These are phyloP conservation scores for Theobroma cacao DNA, from an alignment of 345 rosid genomes.

Conservation along the genomic window DNA sequence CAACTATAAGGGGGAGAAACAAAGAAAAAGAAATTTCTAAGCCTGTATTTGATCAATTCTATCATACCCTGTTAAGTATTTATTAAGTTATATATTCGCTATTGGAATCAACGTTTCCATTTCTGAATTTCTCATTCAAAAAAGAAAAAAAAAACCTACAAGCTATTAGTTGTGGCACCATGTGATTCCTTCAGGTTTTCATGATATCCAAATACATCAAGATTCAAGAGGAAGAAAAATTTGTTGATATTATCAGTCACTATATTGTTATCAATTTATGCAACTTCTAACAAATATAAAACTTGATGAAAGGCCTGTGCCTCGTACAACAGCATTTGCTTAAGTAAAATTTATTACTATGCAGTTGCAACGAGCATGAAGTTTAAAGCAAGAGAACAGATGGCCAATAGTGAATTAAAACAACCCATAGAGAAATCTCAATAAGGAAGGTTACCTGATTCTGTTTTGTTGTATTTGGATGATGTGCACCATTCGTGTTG, in stretches of 20 bases:
- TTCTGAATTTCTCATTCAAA: not conserved
- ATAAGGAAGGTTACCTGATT: slow-evolving; percentile 36
- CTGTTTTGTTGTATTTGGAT: slow-evolving; percentile 32
- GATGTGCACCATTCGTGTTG: slow-evolving; percentile 23
- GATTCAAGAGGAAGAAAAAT: not conserved
- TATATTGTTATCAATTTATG: not conserved
- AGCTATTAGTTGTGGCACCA: not conserved
- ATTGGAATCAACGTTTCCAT: not conserved
- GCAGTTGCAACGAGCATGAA: not conserved
- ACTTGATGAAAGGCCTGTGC: not conserved
- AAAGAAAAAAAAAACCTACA: not conserved
- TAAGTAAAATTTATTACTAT: not conserved
- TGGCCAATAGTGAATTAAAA: not conserved
- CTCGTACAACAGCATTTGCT: not conserved
- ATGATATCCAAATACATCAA: not conserved
- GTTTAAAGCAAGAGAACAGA: not conserved
- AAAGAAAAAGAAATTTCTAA: not conserved
- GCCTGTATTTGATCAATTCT: not conserved
- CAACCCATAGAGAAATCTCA: not conserved
- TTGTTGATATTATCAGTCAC: not conserved
- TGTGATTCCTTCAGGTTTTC: slow-evolving; percentile 1
- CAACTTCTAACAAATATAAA: not conserved
- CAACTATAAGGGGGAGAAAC: not conserved
- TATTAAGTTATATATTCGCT: not conserved
- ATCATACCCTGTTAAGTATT: not conserved